Conservation (phyloP, 371 early-diverging fungal genomes). For the Mortierella sp. region DNA sequence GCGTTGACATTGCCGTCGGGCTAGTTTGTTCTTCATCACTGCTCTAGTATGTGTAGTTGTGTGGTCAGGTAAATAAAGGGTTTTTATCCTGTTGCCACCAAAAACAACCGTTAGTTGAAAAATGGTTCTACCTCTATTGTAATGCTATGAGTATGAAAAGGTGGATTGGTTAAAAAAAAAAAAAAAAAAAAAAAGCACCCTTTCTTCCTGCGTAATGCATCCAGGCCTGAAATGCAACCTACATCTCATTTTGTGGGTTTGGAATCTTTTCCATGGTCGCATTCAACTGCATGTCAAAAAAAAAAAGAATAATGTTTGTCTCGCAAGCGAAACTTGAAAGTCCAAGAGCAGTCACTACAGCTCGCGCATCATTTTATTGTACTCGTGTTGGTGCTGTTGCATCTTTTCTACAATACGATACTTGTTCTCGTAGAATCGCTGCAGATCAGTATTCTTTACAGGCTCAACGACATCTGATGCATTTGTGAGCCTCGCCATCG, state of each 20-base stretch:
- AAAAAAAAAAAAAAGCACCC: background rate
- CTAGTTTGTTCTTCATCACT: constrained; percentile 13
- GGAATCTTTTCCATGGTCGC: background rate
- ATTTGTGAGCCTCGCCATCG: constrained; percentile 69
- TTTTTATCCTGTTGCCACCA: constrained; percentile 5
- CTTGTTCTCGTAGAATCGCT: constrained; percentile 64
- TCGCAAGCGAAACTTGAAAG: background rate
- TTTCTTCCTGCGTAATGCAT: background rate
- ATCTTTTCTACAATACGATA: constrained; percentile 70
- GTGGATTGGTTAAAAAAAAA: background rate
- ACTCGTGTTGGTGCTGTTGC: constrained; percentile 69
- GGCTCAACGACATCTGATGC: constrained; percentile 69
- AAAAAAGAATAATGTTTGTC: background rate
- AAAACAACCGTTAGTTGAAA: background rate
- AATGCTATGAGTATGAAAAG: constrained; percentile 6
- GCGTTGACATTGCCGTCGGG: background rate
- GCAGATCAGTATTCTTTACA: constrained; percentile 43
- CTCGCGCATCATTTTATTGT: constrained; percentile 65
- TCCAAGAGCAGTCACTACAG: background rate
- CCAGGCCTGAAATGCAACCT: background rate
- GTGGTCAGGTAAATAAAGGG: background rate
- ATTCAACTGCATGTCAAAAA: background rate
- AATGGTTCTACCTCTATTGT: constrained; percentile 12
- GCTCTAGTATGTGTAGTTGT: constrained; percentile 9
- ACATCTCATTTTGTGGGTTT: background rate